Base-by-base conservation (phyloP, 306 rosid species). In the Quercus berberidifolia region DNA sequence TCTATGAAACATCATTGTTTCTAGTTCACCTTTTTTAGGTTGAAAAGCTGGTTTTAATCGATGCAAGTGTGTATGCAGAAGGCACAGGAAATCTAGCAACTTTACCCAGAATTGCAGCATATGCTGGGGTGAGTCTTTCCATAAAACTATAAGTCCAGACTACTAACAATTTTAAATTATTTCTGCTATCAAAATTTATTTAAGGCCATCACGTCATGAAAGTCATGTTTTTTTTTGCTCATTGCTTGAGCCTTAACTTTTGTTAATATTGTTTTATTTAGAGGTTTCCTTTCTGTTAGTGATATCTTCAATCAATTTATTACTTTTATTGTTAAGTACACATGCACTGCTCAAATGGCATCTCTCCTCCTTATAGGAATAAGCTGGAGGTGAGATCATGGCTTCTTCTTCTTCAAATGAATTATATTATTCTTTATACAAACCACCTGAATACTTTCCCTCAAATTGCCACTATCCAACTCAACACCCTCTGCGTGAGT, bases 21-120 rank as follows among this genome's bases (percentile, higher is more conserved):
- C 76, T 57, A 64, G 78, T 74, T 84, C 71, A 75, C 78, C 38
- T 79, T 85, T 87, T 83, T n/a, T 91, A 95, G 99, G 98, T 95
- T 55, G 92, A 95, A 75, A 95, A 88, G 85, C 95, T 92, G 69
- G 88, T 92, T 85, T 87, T 95, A 90, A 86, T 95, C 67, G 99
- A 89, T 83, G 97, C 97, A 62, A 91, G 99, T 86, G 99, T 91
- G 80, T 93, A 92, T 84, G 83, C 94, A 63, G 89, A 95, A 89
- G 98, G 94, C 73, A 89, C 90, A 0, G 96, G 92, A 82, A 87
- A 84, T 75, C 84, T 90, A 51, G 92, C 98, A 68, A 87, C 83
- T 77, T 76, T 91, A 35, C 97, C 98, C 2, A 90, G 81, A 87
- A 43, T 77, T 28, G 77, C 77, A 69, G 98, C 98, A 19, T 95